Base-by-base conservation (phyloP, 331 rosid genomes). In the Malus hybrid region DNA sequence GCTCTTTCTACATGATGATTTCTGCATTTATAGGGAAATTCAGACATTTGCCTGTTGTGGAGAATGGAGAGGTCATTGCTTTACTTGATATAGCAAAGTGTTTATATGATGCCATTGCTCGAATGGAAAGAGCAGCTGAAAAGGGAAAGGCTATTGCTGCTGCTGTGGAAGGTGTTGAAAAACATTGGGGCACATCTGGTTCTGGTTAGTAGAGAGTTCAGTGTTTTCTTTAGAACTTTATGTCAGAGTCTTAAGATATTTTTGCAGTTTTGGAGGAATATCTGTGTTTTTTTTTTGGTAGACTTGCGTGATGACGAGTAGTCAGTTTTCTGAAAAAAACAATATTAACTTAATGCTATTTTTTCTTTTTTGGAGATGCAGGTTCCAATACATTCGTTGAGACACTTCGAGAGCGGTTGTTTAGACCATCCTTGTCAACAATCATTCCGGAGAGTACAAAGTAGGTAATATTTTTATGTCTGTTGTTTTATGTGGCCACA, bases 61-160 rank as follows among this genome's bases (percentile, higher is more conserved):
- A 95, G 78, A 92, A 90, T 74, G 99, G 99, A 84, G 98, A 92
- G 85, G 99, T 95, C 65, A 73, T 95, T 83, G 98, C 98, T 67
- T 82, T 95, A 59, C 99, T 95, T 82, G 98, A 95, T 86, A 95
- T 95, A 85, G 97, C 99, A 52, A 95, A 95, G 80, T 95, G 99
- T 80, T 86, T 95, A 80, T 89, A 92, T 73, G 99, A 95, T 80
- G 99, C 99, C 36, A 95, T 95, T 87, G 97, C 97, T 52, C 96
- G 99, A 62, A 77, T 95, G 96, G 99, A 95, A 83, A 89, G 99
- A 82, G 98, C 97, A 16, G 88, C 98, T 5, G 99, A 95, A 86
- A 95, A 95, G 81, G 99, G 98, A 81, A 95, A 89, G 86, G 99
- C 99, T 61, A 95, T 95, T 84, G 98, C 93, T 42, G 98, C 98